Conservation (phyloP, 371 early-diverging fungal species). For the Mucor mucedo region DNA sequence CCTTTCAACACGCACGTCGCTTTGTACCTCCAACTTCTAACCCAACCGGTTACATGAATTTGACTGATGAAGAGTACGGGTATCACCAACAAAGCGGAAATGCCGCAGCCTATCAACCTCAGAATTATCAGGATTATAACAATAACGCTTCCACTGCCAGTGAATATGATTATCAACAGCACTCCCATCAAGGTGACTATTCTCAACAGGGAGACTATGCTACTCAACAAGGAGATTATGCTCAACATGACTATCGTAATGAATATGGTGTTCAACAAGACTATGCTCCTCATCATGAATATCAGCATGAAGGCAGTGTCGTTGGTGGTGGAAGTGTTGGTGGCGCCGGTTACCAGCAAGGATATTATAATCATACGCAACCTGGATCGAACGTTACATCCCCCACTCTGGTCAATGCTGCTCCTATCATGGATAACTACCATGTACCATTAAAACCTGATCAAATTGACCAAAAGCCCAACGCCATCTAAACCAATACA, state of each 20-base stretch:
- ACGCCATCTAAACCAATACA: constrained; percentile 20
- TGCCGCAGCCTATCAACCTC: constrained; percentile 8
- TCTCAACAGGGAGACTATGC: constrained; percentile 4
- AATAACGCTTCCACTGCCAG: background rate
- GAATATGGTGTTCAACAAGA: constrained; percentile 8
- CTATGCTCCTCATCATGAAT: constrained; percentile 6
- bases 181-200: constrained; percentile 10
- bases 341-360: constrained; percentile 9
- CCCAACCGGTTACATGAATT: constrained; percentile 35
- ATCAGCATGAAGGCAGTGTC: background rate
- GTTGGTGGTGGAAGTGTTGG: background rate
- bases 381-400: constrained; percentile 20
- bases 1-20: constrained; percentile 41
- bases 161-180: constrained; percentile 16
- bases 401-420: constrained; percentile 11
- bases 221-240: background rate
- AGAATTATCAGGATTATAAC: constrained; percentile 16
- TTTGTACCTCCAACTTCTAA: constrained; percentile 35
- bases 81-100: constrained; percentile 17
- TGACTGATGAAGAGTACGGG: constrained; percentile 34
- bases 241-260: constrained; percentile 5
- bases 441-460: constrained; percentile 34
- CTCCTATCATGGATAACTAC: constrained; percentile 8
- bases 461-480: constrained; percentile 40
- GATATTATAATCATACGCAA: constrained; percentile 6